phyloP scores from a whole-genome alignment of 805 yeast genomes.

The Starmerella floricola region DNA sequence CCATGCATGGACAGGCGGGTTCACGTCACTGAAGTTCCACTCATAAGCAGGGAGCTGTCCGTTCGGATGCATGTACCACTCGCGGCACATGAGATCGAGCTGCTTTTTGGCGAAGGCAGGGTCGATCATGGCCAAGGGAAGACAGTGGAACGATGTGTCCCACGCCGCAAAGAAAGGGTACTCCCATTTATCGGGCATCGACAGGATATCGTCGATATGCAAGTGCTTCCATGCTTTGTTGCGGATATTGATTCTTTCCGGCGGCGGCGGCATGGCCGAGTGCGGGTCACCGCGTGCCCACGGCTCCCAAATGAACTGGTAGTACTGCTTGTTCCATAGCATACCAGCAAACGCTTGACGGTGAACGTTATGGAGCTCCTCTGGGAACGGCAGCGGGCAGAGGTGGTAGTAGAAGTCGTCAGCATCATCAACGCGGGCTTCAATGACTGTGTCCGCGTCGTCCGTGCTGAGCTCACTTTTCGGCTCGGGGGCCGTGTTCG shows the following conservation, averaged over 20 bases:
- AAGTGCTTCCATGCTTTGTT: constrained; percentile 81
- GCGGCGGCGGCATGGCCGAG: constrained; percentile 63
- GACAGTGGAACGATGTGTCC: constrained; percentile 93
- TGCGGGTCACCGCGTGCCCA: constrained; percentile 82
- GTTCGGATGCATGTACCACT: constrained; percentile 96
- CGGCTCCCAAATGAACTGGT: constrained; percentile 70
- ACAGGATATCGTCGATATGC: constrained; percentile 74
- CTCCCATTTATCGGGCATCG: constrained; percentile 92
- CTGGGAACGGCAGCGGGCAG: constrained; percentile 72
- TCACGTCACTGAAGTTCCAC: constrained; percentile 92
- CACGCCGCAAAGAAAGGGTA: constrained; percentile 94
- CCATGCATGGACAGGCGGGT: constrained; percentile 97
- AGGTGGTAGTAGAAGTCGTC: constrained; percentile 86
- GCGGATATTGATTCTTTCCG: constrained; percentile 73
- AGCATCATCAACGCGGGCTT: constrained; percentile 70
- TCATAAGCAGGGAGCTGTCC: constrained; percentile 97
- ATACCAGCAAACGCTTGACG: constrained; percentile 91
- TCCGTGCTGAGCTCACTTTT: constrained; percentile 48
- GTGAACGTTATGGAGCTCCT: constrained; percentile 68
- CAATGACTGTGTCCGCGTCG: constrained; percentile 56
- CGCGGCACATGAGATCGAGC: constrained; percentile 72
- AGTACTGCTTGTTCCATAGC: constrained; percentile 87
- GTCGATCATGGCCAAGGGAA: constrained; percentile 86
- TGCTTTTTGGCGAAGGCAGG: constrained; percentile 86
- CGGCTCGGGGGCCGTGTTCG: constrained; percentile 34